These are phyloP conservation scores for Protomyces arabidopsidicola DNA, from an alignment of 1,139 yeast species.

Conservation along the genomic window DNA sequence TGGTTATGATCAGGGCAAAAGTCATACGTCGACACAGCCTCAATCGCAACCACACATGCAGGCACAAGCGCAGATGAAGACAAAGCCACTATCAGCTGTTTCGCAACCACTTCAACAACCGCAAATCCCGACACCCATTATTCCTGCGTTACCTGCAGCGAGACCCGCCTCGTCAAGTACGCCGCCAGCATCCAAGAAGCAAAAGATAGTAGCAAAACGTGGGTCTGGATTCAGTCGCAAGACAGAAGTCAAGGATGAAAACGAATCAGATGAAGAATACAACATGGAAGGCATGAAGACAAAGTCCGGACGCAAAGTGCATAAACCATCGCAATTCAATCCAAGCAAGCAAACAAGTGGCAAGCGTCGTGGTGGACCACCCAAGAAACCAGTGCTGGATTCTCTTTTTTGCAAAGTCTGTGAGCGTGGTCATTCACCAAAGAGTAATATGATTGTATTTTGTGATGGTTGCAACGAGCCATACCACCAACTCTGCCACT, in stretches of 20 bases:
- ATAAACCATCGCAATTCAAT: conserved; percentile 34
- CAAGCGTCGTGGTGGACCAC: conserved; percentile 28
- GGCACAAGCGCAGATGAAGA: neutral
- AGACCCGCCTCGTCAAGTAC: neutral
- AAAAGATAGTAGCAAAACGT: neutral
- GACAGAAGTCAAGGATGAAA: neutral
- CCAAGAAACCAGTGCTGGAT: conserved; percentile 33
- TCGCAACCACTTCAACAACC: neutral
- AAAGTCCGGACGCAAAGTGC: conserved; percentile 34
- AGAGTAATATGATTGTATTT: conserved; percentile 44
- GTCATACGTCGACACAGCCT: neutral
- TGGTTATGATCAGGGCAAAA: neutral
- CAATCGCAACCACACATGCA: neutral
- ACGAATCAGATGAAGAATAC: conserved; percentile 31
- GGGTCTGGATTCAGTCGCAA: neutral
- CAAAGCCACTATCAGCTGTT: neutral
- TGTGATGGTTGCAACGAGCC: conserved; percentile 46
- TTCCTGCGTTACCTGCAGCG: neutral
- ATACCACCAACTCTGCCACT: conserved; percentile 45
- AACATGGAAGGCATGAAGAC: conserved; percentile 35
- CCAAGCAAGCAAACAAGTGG: conserved; percentile 27
- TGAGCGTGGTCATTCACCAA: conserved; percentile 43
- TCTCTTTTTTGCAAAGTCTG: conserved; percentile 44
- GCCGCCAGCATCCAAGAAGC: conserved; percentile 12
- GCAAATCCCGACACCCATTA: neutral